A percentile compares a stretch with the other conserved stretches of the same genome.
Evolutionary conservation across 305 asterid species (phyloP).

Genomic region (Fraxinus sp.): DNA sequence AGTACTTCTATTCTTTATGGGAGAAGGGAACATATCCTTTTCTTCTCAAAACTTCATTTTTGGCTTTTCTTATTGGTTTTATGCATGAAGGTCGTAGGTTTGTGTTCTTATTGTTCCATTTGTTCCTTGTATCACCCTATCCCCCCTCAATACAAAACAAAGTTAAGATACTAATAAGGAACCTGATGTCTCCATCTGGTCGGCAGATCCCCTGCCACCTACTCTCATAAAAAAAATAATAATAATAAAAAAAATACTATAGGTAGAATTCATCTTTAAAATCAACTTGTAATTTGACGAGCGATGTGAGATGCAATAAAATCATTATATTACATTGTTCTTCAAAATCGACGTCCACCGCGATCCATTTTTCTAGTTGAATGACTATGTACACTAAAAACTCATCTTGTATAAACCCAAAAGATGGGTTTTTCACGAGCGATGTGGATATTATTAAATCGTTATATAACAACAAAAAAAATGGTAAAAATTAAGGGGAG

Average conservation of each 20-base stretch:
- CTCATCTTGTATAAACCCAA: not conserved
- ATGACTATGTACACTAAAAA: not conserved
- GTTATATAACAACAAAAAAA: not conserved
- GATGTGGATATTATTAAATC: not conserved
- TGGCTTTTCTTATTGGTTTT: not conserved
- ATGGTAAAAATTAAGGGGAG: constrained; percentile 24
- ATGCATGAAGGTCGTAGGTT: not conserved
- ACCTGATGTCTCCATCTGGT: not conserved
- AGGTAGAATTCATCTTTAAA: too few species aligned
- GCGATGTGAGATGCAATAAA: not conserved
- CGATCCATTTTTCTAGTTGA: not conserved
- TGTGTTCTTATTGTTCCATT: not conserved
- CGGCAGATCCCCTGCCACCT: not conserved
- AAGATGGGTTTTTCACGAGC: not conserved
- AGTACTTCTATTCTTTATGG: not conserved
- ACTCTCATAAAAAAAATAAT: not conserved
- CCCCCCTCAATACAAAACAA: not conserved
- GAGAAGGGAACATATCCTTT: not conserved
- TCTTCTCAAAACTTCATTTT: not conserved
- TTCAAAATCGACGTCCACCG: not conserved
- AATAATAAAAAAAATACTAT: too few species aligned
- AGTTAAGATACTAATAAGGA: not conserved
- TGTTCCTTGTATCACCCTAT: not conserved
- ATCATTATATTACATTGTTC: not conserved
- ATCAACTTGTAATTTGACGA: not conserved